Percentiles rank a stretch among this genome's conserved stretches.
Conservation (phyloP, 2,329 filamentous ascomycete species). For the Xylariaceae sp. region DNA sequence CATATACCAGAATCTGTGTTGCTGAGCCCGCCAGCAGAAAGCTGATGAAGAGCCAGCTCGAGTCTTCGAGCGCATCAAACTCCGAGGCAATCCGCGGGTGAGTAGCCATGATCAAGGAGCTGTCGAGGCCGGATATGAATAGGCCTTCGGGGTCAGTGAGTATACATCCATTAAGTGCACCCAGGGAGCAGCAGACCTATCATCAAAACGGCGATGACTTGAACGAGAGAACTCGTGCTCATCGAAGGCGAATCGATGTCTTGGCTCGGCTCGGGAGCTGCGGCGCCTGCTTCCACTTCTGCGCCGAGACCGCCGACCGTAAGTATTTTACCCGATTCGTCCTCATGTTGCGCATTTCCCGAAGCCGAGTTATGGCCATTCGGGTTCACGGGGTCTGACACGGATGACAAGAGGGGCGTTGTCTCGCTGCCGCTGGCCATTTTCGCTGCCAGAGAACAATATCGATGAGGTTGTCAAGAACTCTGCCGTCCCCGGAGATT, state of each 20-base stretch:
- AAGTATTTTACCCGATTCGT: too few species aligned
- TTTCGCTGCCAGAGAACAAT: neutral
- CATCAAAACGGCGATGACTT: slow-evolving; percentile 1
- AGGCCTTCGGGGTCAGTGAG: slow-evolving; percentile 34
- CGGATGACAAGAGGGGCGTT: neutral
- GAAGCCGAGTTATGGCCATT: too few species aligned
- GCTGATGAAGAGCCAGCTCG: slow-evolving; percentile 53
- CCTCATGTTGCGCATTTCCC: too few species aligned
- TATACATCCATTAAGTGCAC: slow-evolving; percentile 5
- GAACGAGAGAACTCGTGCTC: neutral
- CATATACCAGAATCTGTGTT: slow-evolving; percentile 46
- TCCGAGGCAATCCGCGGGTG: slow-evolving; percentile 59
- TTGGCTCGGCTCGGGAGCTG: neutral
- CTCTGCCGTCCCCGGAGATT: too few species aligned
- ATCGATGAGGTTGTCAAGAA: too few species aligned
- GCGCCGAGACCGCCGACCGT: neutral
- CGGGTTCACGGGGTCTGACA: too few species aligned
- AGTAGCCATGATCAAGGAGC: slow-evolving; percentile 62
- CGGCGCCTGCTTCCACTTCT: neutral
- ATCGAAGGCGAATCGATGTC: neutral
- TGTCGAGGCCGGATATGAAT: slow-evolving; percentile 63
- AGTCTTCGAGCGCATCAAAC: slow-evolving; percentile 51
- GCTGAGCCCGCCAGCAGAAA: slow-evolving; percentile 48
- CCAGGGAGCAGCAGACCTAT: slow-evolving; percentile 1
- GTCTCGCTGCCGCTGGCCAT: neutral